A percentile compares a stretch with the other conserved stretches of the same genome.
Conservation (phyloP, 2,329 filamentous ascomycete genomes). For the Mycosphaerella sp. region DNA sequence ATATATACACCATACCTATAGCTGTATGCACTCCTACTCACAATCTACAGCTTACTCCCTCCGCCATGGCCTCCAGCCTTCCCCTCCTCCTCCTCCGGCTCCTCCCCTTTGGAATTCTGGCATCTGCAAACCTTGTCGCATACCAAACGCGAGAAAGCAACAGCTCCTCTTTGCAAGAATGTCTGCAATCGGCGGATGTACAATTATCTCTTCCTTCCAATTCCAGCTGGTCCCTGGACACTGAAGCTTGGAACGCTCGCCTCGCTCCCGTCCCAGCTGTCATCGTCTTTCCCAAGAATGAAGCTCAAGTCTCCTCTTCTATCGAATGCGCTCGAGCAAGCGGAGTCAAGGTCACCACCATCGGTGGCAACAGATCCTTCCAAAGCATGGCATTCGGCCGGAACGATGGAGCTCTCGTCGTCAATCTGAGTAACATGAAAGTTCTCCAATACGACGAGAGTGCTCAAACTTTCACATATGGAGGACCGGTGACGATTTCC, state of each 20-base stretch:
- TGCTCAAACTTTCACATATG: neutral
- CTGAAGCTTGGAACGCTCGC: neutral
- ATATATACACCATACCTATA: too few species aligned
- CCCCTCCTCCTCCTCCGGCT: too few species aligned
- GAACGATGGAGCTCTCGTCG: neutral
- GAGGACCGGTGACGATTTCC: neutral
- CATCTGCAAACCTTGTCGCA: neutral
- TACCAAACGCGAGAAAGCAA: neutral
- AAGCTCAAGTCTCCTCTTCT: neutral
- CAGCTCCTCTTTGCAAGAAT: neutral
- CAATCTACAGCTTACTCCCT: too few species aligned
- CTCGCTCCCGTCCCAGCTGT: neutral
- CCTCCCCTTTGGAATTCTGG: too few species aligned
- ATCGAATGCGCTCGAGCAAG: constrained; percentile 1
- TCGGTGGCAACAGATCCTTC: neutral
- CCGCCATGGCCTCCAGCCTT: too few species aligned
- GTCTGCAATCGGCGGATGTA: neutral
- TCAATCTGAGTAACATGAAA: neutral
- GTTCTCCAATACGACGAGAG: neutral
- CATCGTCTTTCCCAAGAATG: constrained; percentile 4
- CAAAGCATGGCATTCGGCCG: neutral
- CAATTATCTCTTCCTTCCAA: neutral
- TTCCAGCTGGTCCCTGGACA: neutral
- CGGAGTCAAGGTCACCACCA: neutral
- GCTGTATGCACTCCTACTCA: too few species aligned